A percentile compares a stretch with the other conserved stretches of the same genome.
Evolutionary conservation across 2,329 filamentous ascomycete genomes (phyloP).

Genomic region (Colletotrichum eleusines): DNA sequence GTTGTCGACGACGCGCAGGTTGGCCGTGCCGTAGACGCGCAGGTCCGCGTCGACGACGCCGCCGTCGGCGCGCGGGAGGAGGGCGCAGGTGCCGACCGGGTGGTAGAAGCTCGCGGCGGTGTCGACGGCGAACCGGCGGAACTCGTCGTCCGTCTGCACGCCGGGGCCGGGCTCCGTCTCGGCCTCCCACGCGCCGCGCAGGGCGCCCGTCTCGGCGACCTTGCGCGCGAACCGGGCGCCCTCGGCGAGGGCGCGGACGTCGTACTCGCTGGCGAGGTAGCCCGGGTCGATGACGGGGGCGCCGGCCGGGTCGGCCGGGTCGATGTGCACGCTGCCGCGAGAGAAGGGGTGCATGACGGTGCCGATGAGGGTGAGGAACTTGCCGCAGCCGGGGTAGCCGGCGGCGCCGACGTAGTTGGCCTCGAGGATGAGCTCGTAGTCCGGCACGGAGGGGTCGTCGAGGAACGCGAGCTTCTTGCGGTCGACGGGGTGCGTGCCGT

Average conservation of each 20-base stretch:
- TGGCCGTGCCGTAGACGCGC: conserved; percentile 61
- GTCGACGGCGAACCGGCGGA: conserved; percentile 27
- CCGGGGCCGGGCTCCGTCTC: conserved; percentile 35
- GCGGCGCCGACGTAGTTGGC: conserved; percentile 49
- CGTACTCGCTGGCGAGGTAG: conserved; percentile 48
- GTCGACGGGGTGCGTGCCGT: conserved; percentile 49
- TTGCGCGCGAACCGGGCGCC: conserved; percentile 46
- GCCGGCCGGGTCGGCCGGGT: conserved; percentile 48
- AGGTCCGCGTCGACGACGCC: conserved; percentile 56
- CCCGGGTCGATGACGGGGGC: conserved; percentile 48
- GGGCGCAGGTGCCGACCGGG: conserved; percentile 54
- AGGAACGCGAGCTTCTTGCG: conserved; percentile 57
- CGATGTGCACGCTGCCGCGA: conserved; percentile 43
- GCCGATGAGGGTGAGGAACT: conserved; percentile 42
- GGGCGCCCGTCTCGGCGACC: conserved; percentile 32
- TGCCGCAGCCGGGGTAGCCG: conserved; percentile 45
- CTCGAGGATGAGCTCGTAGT: conserved; percentile 49
- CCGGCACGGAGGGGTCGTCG: conserved; percentile 46
- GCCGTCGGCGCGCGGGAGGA: conserved; percentile 54
- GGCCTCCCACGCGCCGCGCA: conserved; percentile 26
- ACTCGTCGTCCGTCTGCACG: conserved; percentile 30
- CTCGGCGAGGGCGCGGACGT: conserved; percentile 48
- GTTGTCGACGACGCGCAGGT: conserved; percentile 62
- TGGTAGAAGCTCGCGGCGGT: conserved; percentile 48
- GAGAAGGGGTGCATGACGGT: conserved; percentile 44